Percentiles rank a stretch among this genome's conserved stretches.
phyloP scores from a whole-genome alignment of 106 monocot genomes.

The Dioscorea alata region DNA sequence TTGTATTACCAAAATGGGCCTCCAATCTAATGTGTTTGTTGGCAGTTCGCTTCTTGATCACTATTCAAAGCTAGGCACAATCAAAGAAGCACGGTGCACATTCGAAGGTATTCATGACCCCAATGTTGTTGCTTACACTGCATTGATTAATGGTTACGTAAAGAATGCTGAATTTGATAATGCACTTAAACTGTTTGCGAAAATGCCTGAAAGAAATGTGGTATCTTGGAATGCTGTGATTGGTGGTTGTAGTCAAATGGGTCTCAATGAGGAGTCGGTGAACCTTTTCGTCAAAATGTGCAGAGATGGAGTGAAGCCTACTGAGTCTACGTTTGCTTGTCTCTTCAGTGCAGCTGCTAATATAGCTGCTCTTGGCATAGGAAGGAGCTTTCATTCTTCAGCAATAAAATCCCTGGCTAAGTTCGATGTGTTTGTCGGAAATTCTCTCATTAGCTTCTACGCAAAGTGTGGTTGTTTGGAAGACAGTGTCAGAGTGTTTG shows the following conservation, averaged over 20 bases:
- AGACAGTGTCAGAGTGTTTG: conserved; percentile 42
- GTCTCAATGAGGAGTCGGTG: conserved; percentile 57
- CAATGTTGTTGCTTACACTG: conserved; percentile 71
- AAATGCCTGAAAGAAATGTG: conserved; percentile 68
- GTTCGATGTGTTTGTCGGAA: conserved; percentile 40
- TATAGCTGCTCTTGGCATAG: conserved; percentile 52
- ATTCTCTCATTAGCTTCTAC: conserved; percentile 73
- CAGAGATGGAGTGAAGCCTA: conserved; percentile 48
- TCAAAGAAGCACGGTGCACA: conserved; percentile 36
- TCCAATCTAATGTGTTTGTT: conserved; percentile 51
- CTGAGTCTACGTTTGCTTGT: conserved; percentile 41
- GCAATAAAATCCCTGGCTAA: conserved; percentile 40
- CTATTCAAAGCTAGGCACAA: conserved; percentile 52
- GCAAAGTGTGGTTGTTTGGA: conserved; percentile 62
- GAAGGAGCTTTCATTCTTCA: conserved; percentile 56
- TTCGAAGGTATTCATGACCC: conserved; percentile 44
- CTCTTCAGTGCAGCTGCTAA: conserved; percentile 54
- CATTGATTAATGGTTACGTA: conserved; percentile 45
- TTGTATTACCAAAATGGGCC: conserved; percentile 31
- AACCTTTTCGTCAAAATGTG: conserved; percentile 50
- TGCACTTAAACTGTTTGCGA: conserved; percentile 35
- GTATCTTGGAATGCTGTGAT: conserved; percentile 86
- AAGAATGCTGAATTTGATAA: conserved; percentile 33
- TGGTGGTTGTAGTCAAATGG: conserved; percentile 51
- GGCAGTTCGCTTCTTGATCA: conserved; percentile 60